A percentile compares a stretch with the other conserved stretches of the same genome.
phyloP scores from a whole-genome alignment of 2,329 filamentous ascomycete genomes.

The Dichotomopilus funicola region DNA sequence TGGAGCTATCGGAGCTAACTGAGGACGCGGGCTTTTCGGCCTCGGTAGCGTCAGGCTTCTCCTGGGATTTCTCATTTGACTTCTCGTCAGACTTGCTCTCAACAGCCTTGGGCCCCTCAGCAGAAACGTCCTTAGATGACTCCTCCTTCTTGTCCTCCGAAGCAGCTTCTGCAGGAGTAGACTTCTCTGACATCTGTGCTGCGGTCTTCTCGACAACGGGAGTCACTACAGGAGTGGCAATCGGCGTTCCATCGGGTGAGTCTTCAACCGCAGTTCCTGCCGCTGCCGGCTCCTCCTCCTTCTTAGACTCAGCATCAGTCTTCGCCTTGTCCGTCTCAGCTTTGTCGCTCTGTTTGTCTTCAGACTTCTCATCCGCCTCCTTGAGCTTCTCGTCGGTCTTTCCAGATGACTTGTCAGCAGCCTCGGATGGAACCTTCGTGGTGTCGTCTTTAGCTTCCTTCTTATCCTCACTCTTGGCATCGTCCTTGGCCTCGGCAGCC shows the following conservation, averaged over 20 bases:
- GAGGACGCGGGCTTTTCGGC: constrained; percentile 19
- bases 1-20: constrained; percentile 21
- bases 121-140: constrained; percentile 1
- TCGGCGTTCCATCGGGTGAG: constrained; percentile 18
- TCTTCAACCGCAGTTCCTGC: constrained; percentile 14
- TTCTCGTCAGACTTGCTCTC: constrained; percentile 14
- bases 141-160: constrained; percentile 15
- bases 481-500: constrained; percentile 15
- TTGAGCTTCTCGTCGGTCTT: neutral
- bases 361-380: neutral
- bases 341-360: neutral
- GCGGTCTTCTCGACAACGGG: constrained; percentile 20
- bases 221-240: constrained; percentile 19
- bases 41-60: constrained; percentile 8
- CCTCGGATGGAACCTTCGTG: neutral
- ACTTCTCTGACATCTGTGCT: constrained; percentile 1
- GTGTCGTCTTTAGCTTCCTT: neutral
- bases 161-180: neutral
- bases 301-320: neutral
- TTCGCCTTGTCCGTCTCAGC: neutral
- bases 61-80: constrained; percentile 8
- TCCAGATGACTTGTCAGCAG: too few relatives aligned
- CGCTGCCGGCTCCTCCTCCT: constrained; percentile 2
- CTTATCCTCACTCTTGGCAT: constrained; percentile 7
- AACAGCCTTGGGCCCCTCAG: constrained; percentile 11